Percentiles rank a stretch among this genome's conserved stretches.
phyloP scores from a whole-genome alignment of 768 basidiomycete species.

The Mycena metata region DNA sequence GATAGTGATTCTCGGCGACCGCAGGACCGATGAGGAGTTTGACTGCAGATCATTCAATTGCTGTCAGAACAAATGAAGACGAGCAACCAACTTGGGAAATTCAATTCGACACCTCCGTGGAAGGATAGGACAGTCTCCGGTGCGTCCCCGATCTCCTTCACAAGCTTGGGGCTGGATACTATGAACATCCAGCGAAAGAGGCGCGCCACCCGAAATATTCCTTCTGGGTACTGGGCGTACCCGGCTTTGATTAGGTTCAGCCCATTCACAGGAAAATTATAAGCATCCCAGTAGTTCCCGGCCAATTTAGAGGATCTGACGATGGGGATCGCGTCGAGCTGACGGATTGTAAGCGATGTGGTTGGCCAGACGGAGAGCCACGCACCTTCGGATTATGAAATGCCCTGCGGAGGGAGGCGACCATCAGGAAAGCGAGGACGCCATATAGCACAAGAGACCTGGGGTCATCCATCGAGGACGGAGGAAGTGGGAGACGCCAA shows the following conservation, averaged over 20 bases:
- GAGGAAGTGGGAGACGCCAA: no score
- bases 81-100: background rate
- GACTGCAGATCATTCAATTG: background rate
- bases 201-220: constrained; percentile 24
- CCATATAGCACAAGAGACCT: constrained; percentile 9
- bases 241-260: constrained; percentile 17
- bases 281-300: constrained; percentile 26
- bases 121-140: constrained; percentile 57
- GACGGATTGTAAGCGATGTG: background rate
- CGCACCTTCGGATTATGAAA: constrained; percentile 17
- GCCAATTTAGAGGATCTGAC: constrained; percentile 24
- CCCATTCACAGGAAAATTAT: constrained; percentile 15
- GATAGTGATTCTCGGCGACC: constrained; percentile 20
- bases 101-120: constrained; percentile 39
- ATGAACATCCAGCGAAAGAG: constrained; percentile 55
- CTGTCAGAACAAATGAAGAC: background rate
- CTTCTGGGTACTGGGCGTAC: constrained; percentile 26
- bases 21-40: constrained; percentile 18
- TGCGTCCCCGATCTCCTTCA: constrained; percentile 58
- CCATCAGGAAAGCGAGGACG: background rate
- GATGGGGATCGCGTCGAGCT: constrained; percentile 18
- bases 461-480: constrained; percentile 2
- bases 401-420: constrained; percentile 8
- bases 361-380: background rate
- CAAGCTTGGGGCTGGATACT: constrained; percentile 45